Percentiles rank a stretch among this genome's conserved stretches.
Conservation (phyloP, 768 basidiomycete genomes). For the Piloderma croceum region DNA sequence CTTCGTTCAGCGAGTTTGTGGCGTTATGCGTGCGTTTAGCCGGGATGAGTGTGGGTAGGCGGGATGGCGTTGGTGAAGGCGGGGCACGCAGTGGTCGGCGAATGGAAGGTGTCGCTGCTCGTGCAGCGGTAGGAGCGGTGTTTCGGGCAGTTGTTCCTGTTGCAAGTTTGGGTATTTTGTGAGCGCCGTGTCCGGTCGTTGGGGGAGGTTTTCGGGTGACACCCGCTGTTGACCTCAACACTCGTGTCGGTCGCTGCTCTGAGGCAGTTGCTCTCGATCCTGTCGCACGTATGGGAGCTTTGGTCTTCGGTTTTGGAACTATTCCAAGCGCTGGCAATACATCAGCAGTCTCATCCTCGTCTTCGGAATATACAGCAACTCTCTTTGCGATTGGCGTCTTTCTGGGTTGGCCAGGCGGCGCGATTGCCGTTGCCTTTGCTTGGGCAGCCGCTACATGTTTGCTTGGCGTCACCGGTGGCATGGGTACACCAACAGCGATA, state of each 20-base stretch:
- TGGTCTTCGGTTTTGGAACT: conserved; percentile 32
- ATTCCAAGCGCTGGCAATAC: conserved; percentile 57
- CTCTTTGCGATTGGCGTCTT: conserved; percentile 84
- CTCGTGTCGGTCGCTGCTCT: conserved; percentile 67
- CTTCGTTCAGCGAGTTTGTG: conserved; percentile 45
- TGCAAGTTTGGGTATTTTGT: conserved; percentile 66
- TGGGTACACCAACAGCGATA: conserved; percentile 14
- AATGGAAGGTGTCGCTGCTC: conserved; percentile 27
- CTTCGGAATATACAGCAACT: conserved; percentile 52
- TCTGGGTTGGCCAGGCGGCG: conserved; percentile 77
- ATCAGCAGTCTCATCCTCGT: conserved; percentile 48
- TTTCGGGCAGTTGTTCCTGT: conserved; percentile 44
- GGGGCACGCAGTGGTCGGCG: conserved; percentile 39
- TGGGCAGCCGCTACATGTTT: conserved; percentile 67
- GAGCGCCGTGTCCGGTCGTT: conserved; percentile 45
- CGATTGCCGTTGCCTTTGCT: conserved; percentile 64
- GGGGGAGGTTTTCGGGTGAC: conserved; percentile 40
- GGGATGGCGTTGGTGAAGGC: conserved; percentile 68
- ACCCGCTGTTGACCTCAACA: conserved; percentile 65
- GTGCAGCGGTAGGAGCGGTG: conserved; percentile 31
- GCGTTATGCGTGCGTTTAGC: conserved; percentile 44
- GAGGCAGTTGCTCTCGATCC: conserved; percentile 53
- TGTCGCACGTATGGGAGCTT: conserved; percentile 33
- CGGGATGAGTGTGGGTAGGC: conserved; percentile 65
- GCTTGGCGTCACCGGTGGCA: conserved; percentile 75